These are phyloP conservation scores for Galeopsis tetrahit DNA, from an alignment of 257 asterid genomes.

Conservation along the genomic window DNA sequence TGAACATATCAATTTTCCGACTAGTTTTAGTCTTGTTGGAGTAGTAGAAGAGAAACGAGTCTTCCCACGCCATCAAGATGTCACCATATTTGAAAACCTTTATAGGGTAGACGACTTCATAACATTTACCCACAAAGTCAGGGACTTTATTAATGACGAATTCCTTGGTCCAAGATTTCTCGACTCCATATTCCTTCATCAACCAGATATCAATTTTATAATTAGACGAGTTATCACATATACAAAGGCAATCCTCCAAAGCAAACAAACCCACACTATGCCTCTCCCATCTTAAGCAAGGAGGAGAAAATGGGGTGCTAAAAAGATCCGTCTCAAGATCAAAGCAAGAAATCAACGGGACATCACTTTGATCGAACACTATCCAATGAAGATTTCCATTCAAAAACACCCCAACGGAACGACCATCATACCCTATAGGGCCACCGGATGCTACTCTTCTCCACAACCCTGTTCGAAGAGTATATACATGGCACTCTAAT, in stretches of 20 bases:
- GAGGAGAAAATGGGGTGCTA: slow-evolving; percentile 22
- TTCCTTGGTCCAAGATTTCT: slow-evolving; percentile 42
- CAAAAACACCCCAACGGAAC: slow-evolving; percentile 25
- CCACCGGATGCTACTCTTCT: slow-evolving; percentile 9
- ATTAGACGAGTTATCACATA: slow-evolving; percentile 38
- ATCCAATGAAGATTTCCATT: slow-evolving; percentile 55
- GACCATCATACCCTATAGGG: not conserved
- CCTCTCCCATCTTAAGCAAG: not conserved
- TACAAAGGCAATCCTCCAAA: slow-evolving; percentile 32
- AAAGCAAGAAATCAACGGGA: slow-evolving; percentile 33
- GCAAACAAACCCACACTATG: slow-evolving; percentile 11
- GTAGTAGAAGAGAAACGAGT: slow-evolving; percentile 36
- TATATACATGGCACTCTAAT: slow-evolving; percentile 39
- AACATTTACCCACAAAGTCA: slow-evolving; percentile 9
- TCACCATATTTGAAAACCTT: slow-evolving; percentile 32
- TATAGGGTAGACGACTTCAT: slow-evolving; percentile 30
- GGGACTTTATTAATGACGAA: slow-evolving; percentile 35
- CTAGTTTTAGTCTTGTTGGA: slow-evolving; percentile 20
- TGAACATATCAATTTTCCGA: slow-evolving; percentile 1
- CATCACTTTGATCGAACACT: slow-evolving; percentile 27
- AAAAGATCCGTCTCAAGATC: slow-evolving; percentile 40
- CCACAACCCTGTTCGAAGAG: slow-evolving; percentile 50
- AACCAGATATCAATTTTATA: slow-evolving; percentile 46
- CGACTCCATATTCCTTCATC: slow-evolving; percentile 50
- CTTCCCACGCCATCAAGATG: slow-evolving; percentile 35